Percentiles rank a stretch among this genome's conserved stretches.
phyloP scores from a whole-genome alignment of 2,329 filamentous ascomycete genomes.

The Clarireedia homoeocarpa region DNA sequence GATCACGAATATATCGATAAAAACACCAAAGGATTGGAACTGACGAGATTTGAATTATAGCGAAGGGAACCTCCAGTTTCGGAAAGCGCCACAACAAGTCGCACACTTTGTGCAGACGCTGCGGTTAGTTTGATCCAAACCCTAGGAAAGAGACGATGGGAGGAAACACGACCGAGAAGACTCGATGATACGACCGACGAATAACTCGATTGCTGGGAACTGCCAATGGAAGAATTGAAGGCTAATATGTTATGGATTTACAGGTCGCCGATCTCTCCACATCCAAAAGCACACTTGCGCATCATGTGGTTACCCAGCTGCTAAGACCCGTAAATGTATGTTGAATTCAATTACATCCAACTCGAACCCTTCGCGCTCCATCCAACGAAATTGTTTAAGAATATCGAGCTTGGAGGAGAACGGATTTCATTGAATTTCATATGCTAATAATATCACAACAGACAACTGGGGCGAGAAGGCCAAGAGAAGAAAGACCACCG shows the following conservation, averaged over 20 bases:
- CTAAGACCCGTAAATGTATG: constrained; percentile 98
- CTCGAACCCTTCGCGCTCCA: neutral
- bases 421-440: too few relatives aligned
- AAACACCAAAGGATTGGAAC: constrained; percentile 7
- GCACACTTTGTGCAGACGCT: constrained; percentile 31
- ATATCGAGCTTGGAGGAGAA: too few relatives aligned
- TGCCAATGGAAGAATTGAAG: neutral
- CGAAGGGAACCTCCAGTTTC: constrained; percentile 29
- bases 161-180: neutral
- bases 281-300: constrained; percentile 99
- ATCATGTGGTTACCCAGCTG: constrained; percentile 90
- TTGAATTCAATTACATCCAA: constrained; percentile 29
- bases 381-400: too few relatives aligned
- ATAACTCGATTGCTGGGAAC: neutral
- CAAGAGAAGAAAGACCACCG: constrained; percentile 99
- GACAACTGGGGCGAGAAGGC: constrained; percentile 99
- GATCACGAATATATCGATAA: constrained; percentile 2
- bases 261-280: constrained; percentile 95
- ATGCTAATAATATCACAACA: constrained; percentile 58
- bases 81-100: constrained; percentile 31
- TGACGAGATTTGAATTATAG: constrained; percentile 15
- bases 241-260: constrained; percentile 19
- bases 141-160: constrained; percentile 21
- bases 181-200: constrained; percentile 2
- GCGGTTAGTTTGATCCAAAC: constrained; percentile 27